Conservation (phyloP, 306 rosid species). For the Inga oerstediana region DNA sequence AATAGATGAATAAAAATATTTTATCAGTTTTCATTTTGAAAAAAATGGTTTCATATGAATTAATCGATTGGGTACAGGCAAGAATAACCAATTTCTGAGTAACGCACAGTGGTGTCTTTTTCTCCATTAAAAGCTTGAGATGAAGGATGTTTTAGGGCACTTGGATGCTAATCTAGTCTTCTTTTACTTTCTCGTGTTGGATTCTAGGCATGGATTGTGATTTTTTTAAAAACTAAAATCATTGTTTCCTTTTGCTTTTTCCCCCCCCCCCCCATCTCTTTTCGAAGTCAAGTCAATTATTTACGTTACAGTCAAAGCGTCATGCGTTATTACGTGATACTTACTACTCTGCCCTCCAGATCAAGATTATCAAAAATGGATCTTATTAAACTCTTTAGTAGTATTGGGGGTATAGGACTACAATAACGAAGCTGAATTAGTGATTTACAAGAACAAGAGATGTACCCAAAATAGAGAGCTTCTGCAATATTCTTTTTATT, state of each 20-base stretch:
- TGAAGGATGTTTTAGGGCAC: neutral
- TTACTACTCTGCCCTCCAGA: neutral
- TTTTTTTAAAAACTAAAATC: neutral
- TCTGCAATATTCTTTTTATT: neutral
- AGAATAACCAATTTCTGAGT: neutral
- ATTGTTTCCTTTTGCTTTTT: neutral
- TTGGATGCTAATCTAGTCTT: neutral
- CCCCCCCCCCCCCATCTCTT: neutral
- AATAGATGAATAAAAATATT: neutral
- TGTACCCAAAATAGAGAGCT: neutral
- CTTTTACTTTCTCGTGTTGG: neutral
- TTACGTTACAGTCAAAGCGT: neutral
- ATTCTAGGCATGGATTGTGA: neutral
- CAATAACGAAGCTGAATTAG: neutral
- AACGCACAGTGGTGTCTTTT: neutral
- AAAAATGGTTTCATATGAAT: neutral
- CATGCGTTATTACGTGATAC: neutral
- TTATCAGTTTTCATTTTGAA: neutral
- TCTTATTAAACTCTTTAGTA: neutral
- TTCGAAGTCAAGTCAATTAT: neutral
- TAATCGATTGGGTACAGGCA: neutral
- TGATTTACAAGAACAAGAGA: neutral
- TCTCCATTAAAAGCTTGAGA: neutral
- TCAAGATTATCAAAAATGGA: neutral
- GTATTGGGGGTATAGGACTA: neutral